Base-by-base conservation (phyloP, 2,329 filamentous ascomycete genomes). In the Macrophomina tecta region DNA sequence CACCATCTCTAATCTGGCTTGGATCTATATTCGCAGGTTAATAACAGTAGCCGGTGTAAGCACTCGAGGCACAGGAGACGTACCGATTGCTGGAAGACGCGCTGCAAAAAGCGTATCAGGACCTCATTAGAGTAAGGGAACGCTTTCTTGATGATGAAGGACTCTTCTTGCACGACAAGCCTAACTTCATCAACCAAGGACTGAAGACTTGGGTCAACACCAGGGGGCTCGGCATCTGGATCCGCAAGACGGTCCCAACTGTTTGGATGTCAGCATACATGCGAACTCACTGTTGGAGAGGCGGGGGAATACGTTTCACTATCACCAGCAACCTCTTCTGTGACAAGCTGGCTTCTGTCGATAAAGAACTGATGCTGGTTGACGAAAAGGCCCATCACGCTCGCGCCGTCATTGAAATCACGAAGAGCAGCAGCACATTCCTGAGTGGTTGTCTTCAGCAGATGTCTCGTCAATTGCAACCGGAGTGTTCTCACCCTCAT, bases 321-420 rank as follows among this genome's bases (percentile, higher is more conserved):
- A 72, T 95, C 92, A 12, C 87, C 86, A 2, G 86, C 86, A 16
- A 97, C 88, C 76, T 97, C 94, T 73, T 97, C 94, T 0, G 90
- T 91, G 60, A 97, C 90, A 67, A 99, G 84, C 77, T 98, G 94
- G 71, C 93, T 95, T 32, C 94, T 87, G 76, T 98, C 95, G 75
- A 99, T 97, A 81, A 99, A 99, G 85, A 99, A 99, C 75, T 97
- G 93, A 80, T 99, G 96, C 78, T 99, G 95, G 76, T 99, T 99
- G 75, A 99, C 94, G 78, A 98, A 99, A 11, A 94, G 85, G 14
- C 92, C 94, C 78, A 97, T 97, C 68, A 98, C 95, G 76, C 94
- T 98, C 67, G 93, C 89, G 62, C 95, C 95, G 63, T 95, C 93
- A 77, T 94, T 97, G 84, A 99, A 99, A 79, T 98, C 95, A 76